Evolutionary conservation across 768 basidiomycete species (phyloP).

Genomic region (Pleurotus cornucopiae): DNA sequence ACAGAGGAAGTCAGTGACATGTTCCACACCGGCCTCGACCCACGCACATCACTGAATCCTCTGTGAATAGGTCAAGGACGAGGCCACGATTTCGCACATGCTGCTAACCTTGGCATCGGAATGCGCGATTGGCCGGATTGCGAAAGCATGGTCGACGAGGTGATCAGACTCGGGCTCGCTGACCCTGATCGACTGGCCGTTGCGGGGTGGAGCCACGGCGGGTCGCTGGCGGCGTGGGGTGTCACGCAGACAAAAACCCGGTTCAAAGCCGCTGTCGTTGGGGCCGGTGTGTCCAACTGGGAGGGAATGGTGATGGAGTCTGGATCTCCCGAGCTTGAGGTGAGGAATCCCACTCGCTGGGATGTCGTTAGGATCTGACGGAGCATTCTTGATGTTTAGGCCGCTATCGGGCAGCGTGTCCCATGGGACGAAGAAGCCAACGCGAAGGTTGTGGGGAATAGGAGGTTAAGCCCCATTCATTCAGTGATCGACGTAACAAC

Average conservation of each 20-base stretch:
- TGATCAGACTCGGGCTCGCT: conserved; percentile 24
- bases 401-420: conserved; percentile 23
- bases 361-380: too few relatives aligned
- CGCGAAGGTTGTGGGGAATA: conserved; percentile 7
- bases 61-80: conserved; percentile 25
- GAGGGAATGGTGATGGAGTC: conserved; percentile 33
- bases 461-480: conserved; percentile 28
- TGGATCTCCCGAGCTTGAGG: conserved; percentile 30
- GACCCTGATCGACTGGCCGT: conserved; percentile 26
- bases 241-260: conserved; percentile 28
- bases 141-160: conserved; percentile 32
- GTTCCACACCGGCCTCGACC: too few relatives aligned
- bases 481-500: conserved; percentile 34
- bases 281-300: conserved; percentile 31
- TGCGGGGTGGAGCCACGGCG: conserved; percentile 36
- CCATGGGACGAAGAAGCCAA: conserved; percentile 25
- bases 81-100: conserved; percentile 26
- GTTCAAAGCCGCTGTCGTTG: conserved; percentile 31
- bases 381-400: conserved; percentile 12
- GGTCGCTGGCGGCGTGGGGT: conserved; percentile 31
- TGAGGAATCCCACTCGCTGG: conserved; percentile 8
- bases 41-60: neutral
- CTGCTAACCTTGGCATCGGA: conserved; percentile 26
- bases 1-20: conserved; percentile 26
- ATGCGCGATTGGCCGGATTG: conserved; percentile 28